Evolutionary conservation across 805 yeast genomes (phyloP).

Genomic region (Cyberlindnera bimundalis): DNA sequence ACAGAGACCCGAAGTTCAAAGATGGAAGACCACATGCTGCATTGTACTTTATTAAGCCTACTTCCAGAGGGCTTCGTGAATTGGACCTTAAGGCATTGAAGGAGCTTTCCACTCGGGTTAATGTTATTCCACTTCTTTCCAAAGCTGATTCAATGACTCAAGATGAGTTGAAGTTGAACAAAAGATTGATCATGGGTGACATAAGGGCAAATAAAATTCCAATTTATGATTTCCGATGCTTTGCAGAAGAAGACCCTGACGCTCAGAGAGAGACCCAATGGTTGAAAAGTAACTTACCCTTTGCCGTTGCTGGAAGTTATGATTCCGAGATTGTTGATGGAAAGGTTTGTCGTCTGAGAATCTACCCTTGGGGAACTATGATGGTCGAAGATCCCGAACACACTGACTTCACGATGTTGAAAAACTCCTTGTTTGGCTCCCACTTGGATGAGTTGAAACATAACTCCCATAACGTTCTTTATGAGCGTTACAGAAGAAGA

Average conservation of each 20-base stretch:
- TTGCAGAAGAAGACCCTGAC: conserved; percentile 17
- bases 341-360: conserved; percentile 44
- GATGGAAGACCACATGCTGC: conserved; percentile 79
- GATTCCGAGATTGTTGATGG: conserved; percentile 30
- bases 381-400: conserved; percentile 52
- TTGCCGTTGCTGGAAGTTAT: conserved; percentile 63
- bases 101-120: conserved; percentile 65
- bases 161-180: conserved; percentile 53
- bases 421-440: conserved; percentile 69
- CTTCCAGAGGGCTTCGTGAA: conserved; percentile 64
- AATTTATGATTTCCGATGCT: conserved; percentile 65
- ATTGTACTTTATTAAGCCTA: conserved; percentile 70
- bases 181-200: conserved; percentile 52
- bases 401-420: conserved; percentile 68
- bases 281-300: conserved; percentile 52
- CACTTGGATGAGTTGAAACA: conserved; percentile 83
- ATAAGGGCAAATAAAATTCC: conserved; percentile 56
- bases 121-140: conserved; percentile 78
- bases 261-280: conserved; percentile 28
- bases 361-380: conserved; percentile 68
- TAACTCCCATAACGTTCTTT: conserved; percentile 67
- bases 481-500: conserved; percentile 76
- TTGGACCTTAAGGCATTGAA: conserved; percentile 72
- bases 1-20: conserved; percentile 64
- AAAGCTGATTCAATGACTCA: conserved; percentile 77